phyloP scores from a whole-genome alignment of 2,329 filamentous ascomycete species.

The Sclerotinia glacialis region DNA sequence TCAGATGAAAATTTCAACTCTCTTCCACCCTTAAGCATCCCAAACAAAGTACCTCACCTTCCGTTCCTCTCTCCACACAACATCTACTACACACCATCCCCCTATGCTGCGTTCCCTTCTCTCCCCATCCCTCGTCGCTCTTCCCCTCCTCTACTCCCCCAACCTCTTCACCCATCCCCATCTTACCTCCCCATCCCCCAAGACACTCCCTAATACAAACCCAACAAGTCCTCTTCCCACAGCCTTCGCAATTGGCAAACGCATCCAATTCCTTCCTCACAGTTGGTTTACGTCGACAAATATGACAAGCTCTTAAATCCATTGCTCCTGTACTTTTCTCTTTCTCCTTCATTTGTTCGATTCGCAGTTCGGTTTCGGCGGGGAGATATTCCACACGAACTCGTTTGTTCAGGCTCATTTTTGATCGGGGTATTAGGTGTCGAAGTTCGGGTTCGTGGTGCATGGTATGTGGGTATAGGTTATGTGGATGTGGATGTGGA shows the following conservation, averaged over 20 bases:
- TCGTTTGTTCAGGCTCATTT: constrained; percentile 15
- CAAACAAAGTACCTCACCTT: constrained; percentile 65
- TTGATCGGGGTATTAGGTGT: constrained; percentile 11
- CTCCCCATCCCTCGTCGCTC: not conserved
- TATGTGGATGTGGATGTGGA: constrained; percentile 11
- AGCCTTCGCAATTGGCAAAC: constrained; percentile 62
- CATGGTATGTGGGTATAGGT: not conserved
- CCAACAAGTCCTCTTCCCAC: constrained; percentile 61
- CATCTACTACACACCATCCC: constrained; percentile 63
- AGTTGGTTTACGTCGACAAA: constrained; percentile 64
- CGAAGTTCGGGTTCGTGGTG: constrained; percentile 11
- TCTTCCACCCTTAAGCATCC: constrained; percentile 50
- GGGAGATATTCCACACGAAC: constrained; percentile 7
- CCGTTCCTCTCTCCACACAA: constrained; percentile 61
- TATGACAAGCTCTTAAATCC: constrained; percentile 58
- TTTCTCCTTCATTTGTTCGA: not conserved
- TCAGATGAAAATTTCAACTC: not conserved
- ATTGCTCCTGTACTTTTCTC: constrained; percentile 7
- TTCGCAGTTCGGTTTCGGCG: not conserved
- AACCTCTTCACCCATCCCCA: constrained; percentile 20
- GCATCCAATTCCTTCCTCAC: constrained; percentile 64
- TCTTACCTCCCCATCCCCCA: constrained; percentile 25
- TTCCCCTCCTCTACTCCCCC: constrained; percentile 2
- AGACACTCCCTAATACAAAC: constrained; percentile 65
- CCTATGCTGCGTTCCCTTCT: constrained; percentile 26